Conservation (phyloP, 1,139 yeast genomes). For the Ogataea hybrid region DNA sequence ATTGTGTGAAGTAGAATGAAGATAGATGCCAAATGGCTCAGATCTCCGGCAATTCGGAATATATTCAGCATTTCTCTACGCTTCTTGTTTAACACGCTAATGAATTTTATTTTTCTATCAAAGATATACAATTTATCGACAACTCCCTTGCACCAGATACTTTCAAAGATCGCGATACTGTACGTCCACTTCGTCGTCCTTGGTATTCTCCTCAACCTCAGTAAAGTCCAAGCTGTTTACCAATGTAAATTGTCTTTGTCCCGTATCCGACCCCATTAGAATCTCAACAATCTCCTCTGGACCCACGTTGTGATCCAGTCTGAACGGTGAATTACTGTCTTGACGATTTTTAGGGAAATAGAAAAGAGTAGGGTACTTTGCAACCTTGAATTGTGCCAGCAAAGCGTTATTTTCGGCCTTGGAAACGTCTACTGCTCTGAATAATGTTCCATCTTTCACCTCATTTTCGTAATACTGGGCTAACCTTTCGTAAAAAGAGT, state of each 20-base stretch:
- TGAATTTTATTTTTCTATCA: slow-evolving; percentile 1
- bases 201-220: neutral
- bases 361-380: slow-evolving; percentile 24
- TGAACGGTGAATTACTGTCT: slow-evolving; percentile 10
- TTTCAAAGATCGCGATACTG: slow-evolving; percentile 16
- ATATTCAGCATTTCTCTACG: slow-evolving; percentile 27
- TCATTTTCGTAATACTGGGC: slow-evolving; percentile 22
- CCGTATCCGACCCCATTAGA: slow-evolving; percentile 21
- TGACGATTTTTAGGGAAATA: slow-evolving; percentile 18
- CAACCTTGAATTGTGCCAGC: slow-evolving; percentile 16
- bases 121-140: neutral
- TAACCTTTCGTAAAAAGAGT: slow-evolving; percentile 24
- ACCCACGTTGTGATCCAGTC: slow-evolving; percentile 21
- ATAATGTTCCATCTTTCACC: slow-evolving; percentile 17
- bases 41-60: slow-evolving; percentile 49
- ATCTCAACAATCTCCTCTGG: slow-evolving; percentile 23
- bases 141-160: slow-evolving; percentile 1
- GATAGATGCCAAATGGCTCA: slow-evolving; percentile 81
- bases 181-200: slow-evolving; percentile 12
- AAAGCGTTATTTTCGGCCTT: slow-evolving; percentile 17
- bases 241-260: slow-evolving; percentile 16
- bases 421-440: slow-evolving; percentile 24
- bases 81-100: slow-evolving; percentile 8
- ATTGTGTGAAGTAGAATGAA: slow-evolving; percentile 73
- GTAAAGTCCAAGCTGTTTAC: neutral